Evolutionary conservation across 345 rosid species (phyloP).

Genomic region (Chamaenerion angustifolium): DNA sequence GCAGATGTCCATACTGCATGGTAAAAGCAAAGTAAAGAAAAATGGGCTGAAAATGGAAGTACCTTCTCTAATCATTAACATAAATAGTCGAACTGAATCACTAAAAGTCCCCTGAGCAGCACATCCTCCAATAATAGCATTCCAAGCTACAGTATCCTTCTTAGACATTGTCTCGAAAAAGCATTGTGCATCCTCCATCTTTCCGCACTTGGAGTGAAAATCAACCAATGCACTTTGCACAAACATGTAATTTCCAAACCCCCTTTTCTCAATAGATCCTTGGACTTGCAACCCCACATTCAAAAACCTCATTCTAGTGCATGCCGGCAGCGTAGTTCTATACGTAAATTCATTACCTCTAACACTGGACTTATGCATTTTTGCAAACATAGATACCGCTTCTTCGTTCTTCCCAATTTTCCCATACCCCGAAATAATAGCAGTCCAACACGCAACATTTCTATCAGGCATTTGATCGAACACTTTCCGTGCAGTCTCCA

Average conservation of each 20-base stretch:
- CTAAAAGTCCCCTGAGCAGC: conserved; percentile 17
- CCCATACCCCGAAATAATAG: conserved; percentile 38
- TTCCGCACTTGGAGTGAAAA: conserved; percentile 46
- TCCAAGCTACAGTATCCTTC: conserved; percentile 56
- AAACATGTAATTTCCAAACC: conserved; percentile 27
- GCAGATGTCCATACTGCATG: no score
- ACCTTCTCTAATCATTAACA: conserved; percentile 56
- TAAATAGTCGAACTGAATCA: conserved; percentile 34
- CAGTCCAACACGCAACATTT: conserved; percentile 4
- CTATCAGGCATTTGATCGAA: conserved; percentile 48
- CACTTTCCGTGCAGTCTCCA: conserved; percentile 29
- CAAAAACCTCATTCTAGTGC: conserved; percentile 23
- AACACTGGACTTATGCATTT: conserved; percentile 33
- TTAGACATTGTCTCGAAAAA: conserved; percentile 33
- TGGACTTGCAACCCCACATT: conserved; percentile 50
- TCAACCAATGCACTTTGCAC: conserved; percentile 52
- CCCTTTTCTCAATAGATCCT: conserved; percentile 35
- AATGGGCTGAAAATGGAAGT: not conserved
- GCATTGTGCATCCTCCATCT: conserved; percentile 24
- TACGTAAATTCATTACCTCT: conserved; percentile 35
- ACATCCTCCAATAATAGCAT: conserved; percentile 45
- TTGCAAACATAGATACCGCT: conserved; percentile 25
- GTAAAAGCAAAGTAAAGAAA: no score
- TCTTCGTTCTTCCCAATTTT: conserved; percentile 13
- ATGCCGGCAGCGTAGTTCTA: conserved; percentile 41